A percentile compares a stretch with the other conserved stretches of the same genome.
Conservation (phyloP, 768 basidiomycete species). For the Mycena crocata region DNA sequence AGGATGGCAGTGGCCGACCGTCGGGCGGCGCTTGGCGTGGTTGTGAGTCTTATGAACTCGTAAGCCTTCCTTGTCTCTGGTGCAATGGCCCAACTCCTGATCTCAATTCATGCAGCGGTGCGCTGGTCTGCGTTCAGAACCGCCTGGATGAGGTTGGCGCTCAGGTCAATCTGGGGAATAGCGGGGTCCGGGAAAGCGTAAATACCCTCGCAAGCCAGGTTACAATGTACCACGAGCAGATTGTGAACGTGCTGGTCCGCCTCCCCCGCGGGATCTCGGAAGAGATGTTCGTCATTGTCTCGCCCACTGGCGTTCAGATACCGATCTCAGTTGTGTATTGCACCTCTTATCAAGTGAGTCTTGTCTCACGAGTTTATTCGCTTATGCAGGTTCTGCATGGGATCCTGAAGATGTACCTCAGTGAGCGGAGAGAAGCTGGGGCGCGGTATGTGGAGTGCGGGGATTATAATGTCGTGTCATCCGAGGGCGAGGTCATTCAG, state of each 20-base stretch:
- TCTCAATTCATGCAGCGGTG: background rate
- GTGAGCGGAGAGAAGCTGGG: background rate
- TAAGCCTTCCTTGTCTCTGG: background rate
- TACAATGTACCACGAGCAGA: background rate
- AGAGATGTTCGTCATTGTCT: background rate
- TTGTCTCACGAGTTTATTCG: background rate
- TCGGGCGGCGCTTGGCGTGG: background rate
- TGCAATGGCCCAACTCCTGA: background rate
- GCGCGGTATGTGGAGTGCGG: background rate
- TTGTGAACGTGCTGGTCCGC: background rate
- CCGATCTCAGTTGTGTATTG: background rate
- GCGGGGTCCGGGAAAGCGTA: background rate
- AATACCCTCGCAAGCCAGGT: background rate
- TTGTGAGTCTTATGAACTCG: slow-evolving; percentile 7
- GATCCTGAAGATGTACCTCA: background rate
- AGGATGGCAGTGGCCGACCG: background rate
- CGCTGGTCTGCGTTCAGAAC: background rate
- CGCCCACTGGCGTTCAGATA: background rate
- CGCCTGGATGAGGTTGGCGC: background rate
- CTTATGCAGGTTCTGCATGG: background rate
- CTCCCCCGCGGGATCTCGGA: background rate
- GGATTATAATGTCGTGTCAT: background rate
- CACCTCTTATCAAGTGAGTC: background rate
- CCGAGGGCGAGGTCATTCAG: too few species aligned
- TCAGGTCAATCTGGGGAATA: background rate